Evolutionary conservation across 2,329 filamentous ascomycete species (phyloP).

Genomic region (Aureobasidium subglaciale): DNA sequence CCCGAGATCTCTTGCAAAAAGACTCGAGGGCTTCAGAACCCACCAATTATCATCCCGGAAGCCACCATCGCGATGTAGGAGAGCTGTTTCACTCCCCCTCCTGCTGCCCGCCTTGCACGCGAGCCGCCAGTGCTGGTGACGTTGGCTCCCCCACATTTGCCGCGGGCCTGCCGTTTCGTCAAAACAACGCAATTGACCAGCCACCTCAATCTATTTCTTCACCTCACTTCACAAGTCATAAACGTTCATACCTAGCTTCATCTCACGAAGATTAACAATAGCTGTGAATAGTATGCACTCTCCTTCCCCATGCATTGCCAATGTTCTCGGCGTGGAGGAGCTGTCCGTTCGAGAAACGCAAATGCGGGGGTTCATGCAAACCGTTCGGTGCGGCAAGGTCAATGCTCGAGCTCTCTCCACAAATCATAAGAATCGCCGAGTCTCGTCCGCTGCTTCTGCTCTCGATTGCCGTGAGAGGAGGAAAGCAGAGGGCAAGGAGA

Average conservation of each 20-base stretch:
- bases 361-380: not conserved
- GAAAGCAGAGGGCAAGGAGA: not conserved
- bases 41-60: not conserved
- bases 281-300: not conserved
- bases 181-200: not conserved
- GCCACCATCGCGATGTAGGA: not conserved
- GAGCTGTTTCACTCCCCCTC: slow-evolving; percentile 7
- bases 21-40: no score
- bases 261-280: not conserved
- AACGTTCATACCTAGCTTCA: no score
- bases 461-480: not conserved
- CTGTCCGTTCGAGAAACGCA: no score
- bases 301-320: not conserved
- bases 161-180: not conserved
- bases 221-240: not conserved
- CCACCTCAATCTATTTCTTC: not conserved
- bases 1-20: not conserved
- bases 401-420: slow-evolving; percentile 7
- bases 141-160: not conserved
- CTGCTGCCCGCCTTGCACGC: not conserved
- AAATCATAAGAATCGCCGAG: not conserved
- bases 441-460: not conserved
- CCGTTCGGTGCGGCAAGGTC: not conserved
- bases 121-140: not conserved
- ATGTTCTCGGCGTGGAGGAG: no score